Evolutionary conservation across 345 rosid genomes (phyloP), one percentile per base, ranked within the genome.

Genomic region (Euphorbia peplus): DNA sequence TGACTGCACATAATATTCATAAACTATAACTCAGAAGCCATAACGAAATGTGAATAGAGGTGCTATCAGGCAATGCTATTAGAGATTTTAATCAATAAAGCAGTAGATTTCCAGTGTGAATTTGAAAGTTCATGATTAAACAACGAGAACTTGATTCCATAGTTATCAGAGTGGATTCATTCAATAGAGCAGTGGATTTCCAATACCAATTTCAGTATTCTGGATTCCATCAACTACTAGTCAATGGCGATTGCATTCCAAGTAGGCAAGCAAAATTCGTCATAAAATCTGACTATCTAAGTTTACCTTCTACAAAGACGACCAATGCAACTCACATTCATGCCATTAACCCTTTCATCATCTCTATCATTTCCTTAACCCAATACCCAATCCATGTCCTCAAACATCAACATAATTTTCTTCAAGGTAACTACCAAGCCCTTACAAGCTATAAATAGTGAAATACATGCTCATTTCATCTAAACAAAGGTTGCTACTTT

Each of bases 1-100:
- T 95, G 66, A 93, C 98, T 93, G 86, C 81, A 79, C 73, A 48
- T 28, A 22, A 52, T 51, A 60, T 69, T 54, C 57, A 51, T 51
- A n/a, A 15, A n/a, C 15, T 28, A 48, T 0, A 14, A 58, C 12
- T 53, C 28, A 53, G 57, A 53, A 21, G 57, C 25, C 22, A 21
- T 53, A 21, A 7, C 56, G n/a, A 50, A 8, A 21, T 53, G 18
- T 1, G 11, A 44, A 13, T 42, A 42, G 2, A 12, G 26, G 9
- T 53, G 25, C 57, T 53, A 22, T n/a, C 25, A 52, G 22, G 25
- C 47, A 42, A 42, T 42, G 47, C 13, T 13, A 18, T 50, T 5
- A 18, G 54, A 50, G 54, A 50, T 7, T 50, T 8, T 5, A 5
- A 4, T 18, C 54, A 48, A n/a, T 48, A 18, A 9, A 48, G 53